Percentiles rank a stretch among this genome's conserved stretches.
Conservation (phyloP, 116 monocot species). For the Iris pallida region DNA sequence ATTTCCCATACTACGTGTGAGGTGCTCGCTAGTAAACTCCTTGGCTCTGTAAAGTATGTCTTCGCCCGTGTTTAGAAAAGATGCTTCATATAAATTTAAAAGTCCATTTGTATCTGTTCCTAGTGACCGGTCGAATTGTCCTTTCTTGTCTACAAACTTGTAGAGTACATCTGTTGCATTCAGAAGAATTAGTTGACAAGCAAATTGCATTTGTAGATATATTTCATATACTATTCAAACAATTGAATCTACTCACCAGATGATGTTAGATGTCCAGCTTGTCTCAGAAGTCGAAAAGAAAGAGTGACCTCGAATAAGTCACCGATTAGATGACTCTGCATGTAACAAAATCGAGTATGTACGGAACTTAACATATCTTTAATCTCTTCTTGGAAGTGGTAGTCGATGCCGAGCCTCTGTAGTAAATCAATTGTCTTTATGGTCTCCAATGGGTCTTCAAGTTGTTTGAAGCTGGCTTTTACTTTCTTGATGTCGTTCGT, state of each 20-base stretch:
- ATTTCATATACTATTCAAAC: too few species aligned
- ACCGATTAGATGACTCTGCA: neutral
- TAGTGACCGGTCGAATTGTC: slow-evolving; percentile 13
- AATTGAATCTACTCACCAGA: slow-evolving; percentile 1
- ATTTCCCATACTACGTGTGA: neutral
- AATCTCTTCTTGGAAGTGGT: slow-evolving; percentile 17
- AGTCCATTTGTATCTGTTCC: slow-evolving; percentile 28
- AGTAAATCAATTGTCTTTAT: slow-evolving; percentile 9
- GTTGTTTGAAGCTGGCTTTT: neutral
- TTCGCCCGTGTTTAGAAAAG: slow-evolving; percentile 30
- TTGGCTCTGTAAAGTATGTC: slow-evolving; percentile 23
- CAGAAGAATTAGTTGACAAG: too few species aligned
- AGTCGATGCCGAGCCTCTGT: slow-evolving; percentile 15
- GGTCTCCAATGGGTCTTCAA: neutral
- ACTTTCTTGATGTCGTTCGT: neutral
- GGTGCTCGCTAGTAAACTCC: slow-evolving; percentile 20
- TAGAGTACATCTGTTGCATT: slow-evolving; percentile 18
- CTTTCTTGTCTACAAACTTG: slow-evolving; percentile 23
- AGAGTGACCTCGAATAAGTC: neutral
- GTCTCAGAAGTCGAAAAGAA: slow-evolving; percentile 10
- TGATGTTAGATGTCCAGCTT: neutral
- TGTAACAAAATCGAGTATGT: neutral
- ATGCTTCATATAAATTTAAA: slow-evolving; percentile 44
- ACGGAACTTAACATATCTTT: neutral
- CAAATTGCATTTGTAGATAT: too few species aligned